Evolutionary conservation across 768 basidiomycete genomes (phyloP).

Genomic region (Leccinum pellstonianum): DNA sequence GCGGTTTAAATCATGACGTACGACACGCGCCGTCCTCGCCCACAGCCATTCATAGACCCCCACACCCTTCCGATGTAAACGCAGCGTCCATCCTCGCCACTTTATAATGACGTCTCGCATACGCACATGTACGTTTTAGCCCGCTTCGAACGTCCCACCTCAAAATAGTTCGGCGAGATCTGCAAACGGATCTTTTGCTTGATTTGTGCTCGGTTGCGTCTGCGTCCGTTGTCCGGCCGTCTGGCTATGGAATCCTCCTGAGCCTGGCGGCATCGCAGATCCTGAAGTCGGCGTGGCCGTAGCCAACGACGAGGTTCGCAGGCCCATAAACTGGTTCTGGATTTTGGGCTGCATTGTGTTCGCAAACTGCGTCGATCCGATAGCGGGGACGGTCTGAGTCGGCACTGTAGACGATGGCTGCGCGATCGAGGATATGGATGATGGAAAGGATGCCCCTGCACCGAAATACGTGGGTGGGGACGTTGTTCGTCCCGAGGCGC

Average conservation of each 20-base stretch:
- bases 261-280: constrained; percentile 12
- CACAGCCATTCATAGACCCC: neutral
- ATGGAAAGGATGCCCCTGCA: neutral
- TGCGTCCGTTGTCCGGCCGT: constrained; percentile 22
- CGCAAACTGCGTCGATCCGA: constrained; percentile 13
- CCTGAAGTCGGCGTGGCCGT: constrained; percentile 13
- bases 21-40: neutral
- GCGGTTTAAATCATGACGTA: neutral
- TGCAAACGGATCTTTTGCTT: constrained; percentile 78
- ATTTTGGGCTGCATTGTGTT: constrained; percentile 20
- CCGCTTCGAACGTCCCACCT: neutral
- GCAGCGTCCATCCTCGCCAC: constrained; percentile 6
- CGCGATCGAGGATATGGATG: constrained; percentile 6
- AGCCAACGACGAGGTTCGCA: constrained; percentile 13
- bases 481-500: constrained; percentile 9
- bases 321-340: constrained; percentile 8
- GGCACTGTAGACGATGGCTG: constrained; percentile 5
- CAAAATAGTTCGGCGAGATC: constrained; percentile 78
- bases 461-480: constrained; percentile 16
- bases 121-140: neutral
- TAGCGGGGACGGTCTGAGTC: neutral
- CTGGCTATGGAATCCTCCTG: constrained; percentile 6
- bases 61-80: neutral
- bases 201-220: constrained; percentile 24
- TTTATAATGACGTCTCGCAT: neutral